Base-by-base conservation (phyloP, 257 asterid genomes). In the Solanum arcanum region DNA sequence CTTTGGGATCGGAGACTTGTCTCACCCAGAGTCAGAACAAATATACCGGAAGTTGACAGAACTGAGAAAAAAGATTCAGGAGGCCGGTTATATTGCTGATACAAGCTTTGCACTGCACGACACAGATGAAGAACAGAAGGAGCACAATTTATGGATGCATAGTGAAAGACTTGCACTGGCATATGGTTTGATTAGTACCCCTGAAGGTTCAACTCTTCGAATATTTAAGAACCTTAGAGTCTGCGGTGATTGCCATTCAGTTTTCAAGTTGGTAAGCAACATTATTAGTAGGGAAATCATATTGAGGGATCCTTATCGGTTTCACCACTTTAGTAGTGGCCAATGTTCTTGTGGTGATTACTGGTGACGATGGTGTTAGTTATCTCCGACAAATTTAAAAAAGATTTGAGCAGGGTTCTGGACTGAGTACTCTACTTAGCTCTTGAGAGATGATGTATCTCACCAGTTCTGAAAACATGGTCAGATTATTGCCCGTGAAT, bases 111-210 rank as follows among this genome's bases (percentile, higher is more conserved):
- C 96, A 13, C 88, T 96, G 94, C 98, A 96, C 10, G 98, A 96
- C 88, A 96, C 97, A 0, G 98, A 94, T 39, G 98, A 93, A 86
- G 98, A 96, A 87, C 98, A 96, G 70, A 96, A 93, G 89, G 98
- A 94, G 87, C 96, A 93, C 66, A 91, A 89, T 70, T 87, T 96
- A 35, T 96, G 98, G 98, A 90, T 81, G 88, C 98, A 96, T 86
- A 96, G 98, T 39, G 98, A 96, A 92, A 94, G 97, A 90, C 91
- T 96, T 70, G 98, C 98, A 14, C 95, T 94, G 25, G 98, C 98
- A 0, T 96, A 91, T 41, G 94, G 94, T 31, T 84, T 96, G 94
- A 89, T 94, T 66, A 90, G 91, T 59, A 90, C 93, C 4, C 90
- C 88, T 42, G 90, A 92, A 89, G 94, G 97, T 44, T 91, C 93